These are phyloP conservation scores for Candida jianshihensis DNA, from an alignment of 805 yeast species.

Conservation along the genomic window DNA sequence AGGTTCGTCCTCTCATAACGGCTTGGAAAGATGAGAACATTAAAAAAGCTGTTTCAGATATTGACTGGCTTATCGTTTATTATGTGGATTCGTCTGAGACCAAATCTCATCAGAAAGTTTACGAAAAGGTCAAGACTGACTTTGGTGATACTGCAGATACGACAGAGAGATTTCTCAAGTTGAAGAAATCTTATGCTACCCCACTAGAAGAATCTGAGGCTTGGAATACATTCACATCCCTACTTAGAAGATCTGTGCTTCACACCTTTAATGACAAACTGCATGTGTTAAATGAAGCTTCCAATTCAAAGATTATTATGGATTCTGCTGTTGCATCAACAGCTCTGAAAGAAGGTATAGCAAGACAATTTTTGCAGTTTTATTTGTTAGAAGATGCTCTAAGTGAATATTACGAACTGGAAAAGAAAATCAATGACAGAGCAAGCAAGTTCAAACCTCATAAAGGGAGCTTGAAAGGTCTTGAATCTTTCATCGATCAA, in stretches of 20 bases:
- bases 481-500: neutral
- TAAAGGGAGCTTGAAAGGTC: neutral
- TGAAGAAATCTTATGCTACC: slow-evolving; percentile 19
- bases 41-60: slow-evolving; percentile 33
- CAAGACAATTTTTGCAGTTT: slow-evolving; percentile 46
- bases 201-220: slow-evolving; percentile 36
- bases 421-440: slow-evolving; percentile 23
- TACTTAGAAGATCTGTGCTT: slow-evolving; percentile 43
- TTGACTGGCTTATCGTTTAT: slow-evolving; percentile 58
- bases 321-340: slow-evolving; percentile 13
- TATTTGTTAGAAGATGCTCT: slow-evolving; percentile 56
- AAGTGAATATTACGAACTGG: slow-evolving; percentile 41
- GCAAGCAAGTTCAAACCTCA: slow-evolving; percentile 3
- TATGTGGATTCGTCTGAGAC: slow-evolving; percentile 36
- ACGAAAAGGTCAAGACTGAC: slow-evolving; percentile 49
- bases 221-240: slow-evolving; percentile 40
- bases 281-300: slow-evolving; percentile 5
- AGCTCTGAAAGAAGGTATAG: slow-evolving; percentile 42
- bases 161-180: slow-evolving; percentile 32
- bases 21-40: slow-evolving; percentile 63
- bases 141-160: slow-evolving; percentile 29
- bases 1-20: slow-evolving; percentile 71
- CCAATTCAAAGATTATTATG: neutral
- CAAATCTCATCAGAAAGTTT: slow-evolving; percentile 38
- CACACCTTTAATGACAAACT: slow-evolving; percentile 47